These are phyloP conservation scores for Lepidopterella palustris DNA, from an alignment of 495 filamentous ascomycete species.

Conservation along the genomic window DNA sequence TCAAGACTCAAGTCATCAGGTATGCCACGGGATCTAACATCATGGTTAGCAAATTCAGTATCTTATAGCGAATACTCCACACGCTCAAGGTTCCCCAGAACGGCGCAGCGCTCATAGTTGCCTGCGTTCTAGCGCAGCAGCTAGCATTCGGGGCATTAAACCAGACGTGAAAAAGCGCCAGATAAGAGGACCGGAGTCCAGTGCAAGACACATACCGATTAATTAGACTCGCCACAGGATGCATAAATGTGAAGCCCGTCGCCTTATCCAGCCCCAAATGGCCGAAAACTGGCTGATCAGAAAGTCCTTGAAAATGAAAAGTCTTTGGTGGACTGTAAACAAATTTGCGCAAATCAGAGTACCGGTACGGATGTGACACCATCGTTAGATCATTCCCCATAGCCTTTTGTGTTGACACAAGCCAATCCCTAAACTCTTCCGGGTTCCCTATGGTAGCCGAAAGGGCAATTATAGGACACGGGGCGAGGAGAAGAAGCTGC, in stretches of 20 bases:
- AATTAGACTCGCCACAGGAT: slow-evolving; percentile 58
- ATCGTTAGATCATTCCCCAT: slow-evolving; percentile 54
- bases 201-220: slow-evolving; percentile 39
- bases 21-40: slow-evolving; percentile 45
- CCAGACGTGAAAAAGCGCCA: too few relatives aligned
- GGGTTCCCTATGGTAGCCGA: slow-evolving; percentile 79
- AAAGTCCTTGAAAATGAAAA: slow-evolving; percentile 54
- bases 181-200: too few relatives aligned
- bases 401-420: slow-evolving; percentile 51
- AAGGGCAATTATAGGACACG: slow-evolving; percentile 73
- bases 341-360: slow-evolving; percentile 70
- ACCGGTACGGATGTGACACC: slow-evolving; percentile 59
- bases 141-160: too few relatives aligned
- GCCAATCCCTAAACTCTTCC: slow-evolving; percentile 61
- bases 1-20: slow-evolving; percentile 62
- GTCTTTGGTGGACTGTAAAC: slow-evolving; percentile 47
- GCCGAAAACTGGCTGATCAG: slow-evolving; percentile 36
- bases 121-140: too few relatives aligned
- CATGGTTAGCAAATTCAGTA: neutral
- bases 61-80: too few relatives aligned
- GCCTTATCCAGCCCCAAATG: slow-evolving; percentile 49
- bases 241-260: slow-evolving; percentile 51
- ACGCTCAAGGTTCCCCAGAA: too few relatives aligned
- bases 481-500: slow-evolving; percentile 64
- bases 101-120: too few relatives aligned